Base-by-base conservation (phyloP, 2,329 filamentous ascomycete species). In the Orbilia quercus region DNA sequence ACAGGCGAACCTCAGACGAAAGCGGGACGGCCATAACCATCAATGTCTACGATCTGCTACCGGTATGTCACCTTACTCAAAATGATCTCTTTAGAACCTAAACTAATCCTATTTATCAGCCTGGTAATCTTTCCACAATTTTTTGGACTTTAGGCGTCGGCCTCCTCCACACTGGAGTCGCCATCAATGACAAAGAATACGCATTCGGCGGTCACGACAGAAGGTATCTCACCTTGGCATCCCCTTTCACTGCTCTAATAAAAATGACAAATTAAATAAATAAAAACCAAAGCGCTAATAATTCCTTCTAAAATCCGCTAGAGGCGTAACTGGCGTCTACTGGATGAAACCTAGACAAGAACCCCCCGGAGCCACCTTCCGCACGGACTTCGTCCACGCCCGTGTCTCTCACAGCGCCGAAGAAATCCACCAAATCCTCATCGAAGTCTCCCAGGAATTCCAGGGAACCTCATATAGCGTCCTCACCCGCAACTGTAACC, bases 401-500 rank as follows among this genome's bases (percentile, higher is more conserved):
- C 91, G 92, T 81, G 91, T 90, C 5, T 86, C 92, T 71, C 86
- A 86, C 22, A 84, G 88, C 1, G 83, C 86, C 20, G 82, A 85
- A 65, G 91, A 95, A 80, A 89, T 95, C 76, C 88, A 92, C 58
- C 79, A 83, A 12, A 89, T 91, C 42, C 85, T 96, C 47, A 86
- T 85, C 77, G 83, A 84, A 65, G 89, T 89, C 11, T 91, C 89
- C 0, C 85, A 89, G 44, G 85, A 89, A 76, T 96, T 95, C 77
- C 84, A 88, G 65, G 91, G 91, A 22, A 88, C 88, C 0, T 85
- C 86, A 12, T 95, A 96, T 81, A 94, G 95, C 78, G 85, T 96
- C 12, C 84, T 96, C 47, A 92, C 89, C 18, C 88, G 88, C 77
- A 96, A 96, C 80, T 96, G 91, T 84, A 96, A 96, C 80, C 91